A percentile compares a stretch with the other conserved stretches of the same genome.
phyloP scores from a whole-genome alignment of 805 yeast species.

The Ogataea paraovalis region DNA sequence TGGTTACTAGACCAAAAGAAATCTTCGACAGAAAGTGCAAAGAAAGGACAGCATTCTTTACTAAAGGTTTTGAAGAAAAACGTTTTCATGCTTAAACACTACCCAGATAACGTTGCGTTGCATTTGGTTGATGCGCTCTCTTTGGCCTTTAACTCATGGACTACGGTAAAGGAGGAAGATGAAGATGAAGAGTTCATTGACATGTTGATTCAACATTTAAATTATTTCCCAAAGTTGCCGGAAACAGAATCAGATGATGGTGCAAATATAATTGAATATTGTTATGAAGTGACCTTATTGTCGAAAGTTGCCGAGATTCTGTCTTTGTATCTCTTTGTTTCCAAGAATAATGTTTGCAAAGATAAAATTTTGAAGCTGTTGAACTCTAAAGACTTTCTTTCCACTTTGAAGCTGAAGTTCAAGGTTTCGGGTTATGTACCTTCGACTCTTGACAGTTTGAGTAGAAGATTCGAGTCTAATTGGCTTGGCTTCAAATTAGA shows the following conservation, averaged over 20 bases:
- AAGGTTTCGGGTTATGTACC: constrained; percentile 21
- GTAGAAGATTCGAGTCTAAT: constrained; percentile 40
- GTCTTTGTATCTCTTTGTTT: constrained; percentile 65
- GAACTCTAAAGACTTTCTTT: constrained; percentile 25
- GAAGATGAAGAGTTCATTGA: constrained; percentile 45
- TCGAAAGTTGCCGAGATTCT: constrained; percentile 73
- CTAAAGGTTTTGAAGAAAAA: constrained; percentile 53
- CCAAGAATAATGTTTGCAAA: constrained; percentile 40
- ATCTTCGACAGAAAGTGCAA: constrained; percentile 5
- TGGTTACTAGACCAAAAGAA: constrained; percentile 20
- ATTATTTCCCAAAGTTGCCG: constrained; percentile 16
- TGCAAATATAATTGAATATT: constrained; percentile 33
- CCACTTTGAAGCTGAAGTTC: constrained; percentile 39
- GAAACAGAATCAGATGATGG: constrained; percentile 11
- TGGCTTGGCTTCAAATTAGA: constrained; percentile 42
- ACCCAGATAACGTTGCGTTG: constrained; percentile 61
- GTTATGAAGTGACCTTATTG: constrained; percentile 53
- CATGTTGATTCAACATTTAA: constrained; percentile 35
- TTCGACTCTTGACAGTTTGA: constrained; percentile 32
- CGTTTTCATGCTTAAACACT: constrained; percentile 45
- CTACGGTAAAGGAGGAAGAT: constrained; percentile 51
- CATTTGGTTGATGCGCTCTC: constrained; percentile 71
- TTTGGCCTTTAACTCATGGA: constrained; percentile 75
- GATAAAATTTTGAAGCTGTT: constrained; percentile 32
- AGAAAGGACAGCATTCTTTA: constrained; percentile 37